A percentile compares a stretch with the other conserved stretches of the same genome.
These are phyloP conservation scores for Quercus rubra DNA, from an alignment of 306 rosid genomes.

Conservation along the genomic window DNA sequence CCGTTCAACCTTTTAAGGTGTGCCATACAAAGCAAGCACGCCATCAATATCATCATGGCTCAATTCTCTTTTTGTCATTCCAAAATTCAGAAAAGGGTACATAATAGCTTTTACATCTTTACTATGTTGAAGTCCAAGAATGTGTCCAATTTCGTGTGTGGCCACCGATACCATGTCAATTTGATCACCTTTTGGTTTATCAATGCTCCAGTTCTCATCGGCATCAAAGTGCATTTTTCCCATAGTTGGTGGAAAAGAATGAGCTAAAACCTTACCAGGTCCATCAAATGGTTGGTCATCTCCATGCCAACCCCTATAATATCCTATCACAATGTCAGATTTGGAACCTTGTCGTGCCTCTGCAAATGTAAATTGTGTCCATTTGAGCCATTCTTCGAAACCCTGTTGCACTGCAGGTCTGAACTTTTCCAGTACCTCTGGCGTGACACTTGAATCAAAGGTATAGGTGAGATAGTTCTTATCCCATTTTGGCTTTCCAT, in stretches of 20 bases:
- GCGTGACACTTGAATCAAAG: no score
- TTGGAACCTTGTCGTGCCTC: neutral
- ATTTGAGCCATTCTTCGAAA: neutral
- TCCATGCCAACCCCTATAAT: neutral
- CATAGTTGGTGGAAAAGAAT: neutral
- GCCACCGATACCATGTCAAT: neutral
- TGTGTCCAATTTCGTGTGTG: conserved; percentile 29
- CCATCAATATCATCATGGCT: neutral
- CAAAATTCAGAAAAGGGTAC: neutral
- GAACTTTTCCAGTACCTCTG: no score
- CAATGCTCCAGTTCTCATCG: conserved; percentile 3
- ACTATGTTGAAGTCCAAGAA: conserved; percentile 27
- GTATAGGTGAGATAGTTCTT: conserved; percentile 7
- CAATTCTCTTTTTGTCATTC: neutral
- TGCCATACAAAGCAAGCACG: neutral
- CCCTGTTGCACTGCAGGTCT: no score
- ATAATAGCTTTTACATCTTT: neutral
- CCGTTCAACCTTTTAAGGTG: no score
- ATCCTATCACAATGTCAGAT: neutral
- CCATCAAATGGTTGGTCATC: neutral
- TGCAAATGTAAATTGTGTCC: neutral
- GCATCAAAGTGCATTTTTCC: conserved; percentile 21
- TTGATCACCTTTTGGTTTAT: neutral
- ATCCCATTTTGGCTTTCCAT: neutral
- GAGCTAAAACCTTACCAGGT: neutral